A percentile compares a stretch with the other conserved stretches of the same genome.
Evolutionary conservation across 441 rosid species (phyloP).

Genomic region (Adansonia gregorii): DNA sequence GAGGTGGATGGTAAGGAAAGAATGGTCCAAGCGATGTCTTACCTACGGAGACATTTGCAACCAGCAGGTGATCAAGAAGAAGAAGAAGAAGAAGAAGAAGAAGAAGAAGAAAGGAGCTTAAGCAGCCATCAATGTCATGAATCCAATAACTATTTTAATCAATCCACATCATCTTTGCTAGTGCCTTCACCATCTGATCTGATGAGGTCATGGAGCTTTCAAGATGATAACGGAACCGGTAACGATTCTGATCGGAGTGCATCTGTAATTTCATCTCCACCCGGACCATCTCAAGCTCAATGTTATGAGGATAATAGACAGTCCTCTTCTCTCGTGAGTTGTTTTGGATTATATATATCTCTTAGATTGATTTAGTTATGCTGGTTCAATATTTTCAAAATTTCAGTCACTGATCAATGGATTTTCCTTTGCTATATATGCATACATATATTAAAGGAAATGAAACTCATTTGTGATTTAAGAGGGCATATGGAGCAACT

Average conservation of each 20-base stretch:
- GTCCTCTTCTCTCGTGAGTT: conserved; percentile 55
- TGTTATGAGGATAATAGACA: conserved; percentile 36
- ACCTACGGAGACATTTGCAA: conserved; percentile 36
- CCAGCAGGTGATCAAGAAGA: conserved; percentile 16
- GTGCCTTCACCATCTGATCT: conserved; percentile 42
- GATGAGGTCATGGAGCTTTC: conserved; percentile 58
- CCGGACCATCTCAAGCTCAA: conserved; percentile 35
- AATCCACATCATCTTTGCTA: conserved; percentile 42
- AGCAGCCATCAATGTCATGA: conserved; percentile 36
- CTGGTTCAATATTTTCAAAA: not conserved
- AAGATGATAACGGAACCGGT: conserved; percentile 41
- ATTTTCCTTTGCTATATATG: not conserved
- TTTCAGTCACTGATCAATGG: not conserved
- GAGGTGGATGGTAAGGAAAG: conserved; percentile 43
- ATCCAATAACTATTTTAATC: conserved; percentile 39
- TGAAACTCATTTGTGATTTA: conserved; percentile 64
- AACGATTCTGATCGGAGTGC: conserved; percentile 41
- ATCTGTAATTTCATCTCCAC: conserved; percentile 33
- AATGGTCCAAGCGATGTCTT: conserved; percentile 44
- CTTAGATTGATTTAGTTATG: not conserved
- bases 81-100: conserved; percentile 28
- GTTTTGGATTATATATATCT: not conserved
- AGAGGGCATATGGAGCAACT: conserved; percentile 76
- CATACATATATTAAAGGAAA: conserved; percentile 44
- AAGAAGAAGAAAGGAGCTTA: conserved; percentile 30